These are phyloP conservation scores for Kingdonia uniflora DNA, from an alignment of 164 flowering plant species.

Conservation along the genomic window DNA sequence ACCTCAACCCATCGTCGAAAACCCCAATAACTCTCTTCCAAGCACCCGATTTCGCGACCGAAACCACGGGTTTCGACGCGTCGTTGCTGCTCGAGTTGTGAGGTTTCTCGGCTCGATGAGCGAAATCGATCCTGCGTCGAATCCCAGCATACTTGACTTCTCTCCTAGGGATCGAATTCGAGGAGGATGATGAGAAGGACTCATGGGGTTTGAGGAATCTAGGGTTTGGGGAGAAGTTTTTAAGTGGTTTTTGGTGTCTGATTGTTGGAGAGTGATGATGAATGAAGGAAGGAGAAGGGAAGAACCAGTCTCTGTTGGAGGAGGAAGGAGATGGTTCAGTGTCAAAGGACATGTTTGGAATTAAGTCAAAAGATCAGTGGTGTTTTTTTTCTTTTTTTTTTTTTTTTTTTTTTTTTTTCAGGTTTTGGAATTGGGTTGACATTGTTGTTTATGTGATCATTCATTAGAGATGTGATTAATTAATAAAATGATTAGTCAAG, in stretches of 20 bases:
- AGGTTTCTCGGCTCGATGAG: constrained; percentile 17
- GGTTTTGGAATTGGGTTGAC: no score
- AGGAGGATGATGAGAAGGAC: constrained; percentile 17
- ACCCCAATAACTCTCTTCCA: constrained; percentile 4
- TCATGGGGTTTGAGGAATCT: constrained; percentile 7
- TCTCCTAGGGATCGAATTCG: constrained; percentile 10
- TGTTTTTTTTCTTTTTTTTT: no score
- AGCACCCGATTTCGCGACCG: no score
- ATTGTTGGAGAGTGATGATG: constrained; percentile 15
- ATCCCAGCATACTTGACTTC: constrained; percentile 21
- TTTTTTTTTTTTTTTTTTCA: no score
- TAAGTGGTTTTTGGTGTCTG: constrained; percentile 13
- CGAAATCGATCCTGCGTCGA: constrained; percentile 20
- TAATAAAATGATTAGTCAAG: no score
- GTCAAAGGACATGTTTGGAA: constrained; percentile 30
- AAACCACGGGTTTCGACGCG: no score
- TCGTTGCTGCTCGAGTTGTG: no score
- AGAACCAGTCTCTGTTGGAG: constrained; percentile 60
- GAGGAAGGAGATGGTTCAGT: constrained; percentile 21
- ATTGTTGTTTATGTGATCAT: no score
- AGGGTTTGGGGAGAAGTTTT: constrained; percentile 25
- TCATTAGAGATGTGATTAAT: no score
- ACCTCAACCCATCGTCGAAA: no score
- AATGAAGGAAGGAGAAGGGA: constrained; percentile 45
- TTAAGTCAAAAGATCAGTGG: no score